Evolutionary conservation across 2,329 filamentous ascomycete genomes (phyloP).

Genomic region (Aspergillus neotritici): DNA sequence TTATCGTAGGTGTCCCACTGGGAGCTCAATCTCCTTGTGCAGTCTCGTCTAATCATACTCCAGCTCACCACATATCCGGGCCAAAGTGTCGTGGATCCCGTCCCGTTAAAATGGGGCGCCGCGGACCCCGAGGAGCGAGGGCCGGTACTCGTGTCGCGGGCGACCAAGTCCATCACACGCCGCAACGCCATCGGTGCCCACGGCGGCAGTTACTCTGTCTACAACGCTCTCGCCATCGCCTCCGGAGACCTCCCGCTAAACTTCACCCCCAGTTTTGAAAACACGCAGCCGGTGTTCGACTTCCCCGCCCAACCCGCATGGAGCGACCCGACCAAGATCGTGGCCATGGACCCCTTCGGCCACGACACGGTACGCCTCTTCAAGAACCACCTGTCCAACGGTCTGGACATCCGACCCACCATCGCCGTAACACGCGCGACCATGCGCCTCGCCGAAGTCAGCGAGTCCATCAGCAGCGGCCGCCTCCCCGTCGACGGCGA

Average conservation of each 20-base stretch:
- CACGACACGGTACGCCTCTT: slow-evolving; percentile 73
- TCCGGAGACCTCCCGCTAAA: slow-evolving; percentile 78
- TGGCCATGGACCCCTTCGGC: slow-evolving; percentile 88
- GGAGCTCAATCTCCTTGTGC: neutral
- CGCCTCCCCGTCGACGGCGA: slow-evolving; percentile 73
- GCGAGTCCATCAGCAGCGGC: slow-evolving; percentile 73
- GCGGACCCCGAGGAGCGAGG: slow-evolving; percentile 66
- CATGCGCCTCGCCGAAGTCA: slow-evolving; percentile 86
- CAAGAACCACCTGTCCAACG: slow-evolving; percentile 67
- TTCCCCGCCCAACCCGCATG: slow-evolving; percentile 84
- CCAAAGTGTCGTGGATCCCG: slow-evolving; percentile 81
- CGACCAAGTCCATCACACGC: slow-evolving; percentile 14
- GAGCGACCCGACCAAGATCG: slow-evolving; percentile 82
- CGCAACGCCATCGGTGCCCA: slow-evolving; percentile 56
- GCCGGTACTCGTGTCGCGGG: slow-evolving; percentile 67
- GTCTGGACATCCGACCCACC: slow-evolving; percentile 67
- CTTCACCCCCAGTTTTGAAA: slow-evolving; percentile 68
- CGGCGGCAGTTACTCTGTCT: slow-evolving; percentile 87
- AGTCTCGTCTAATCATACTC: neutral
- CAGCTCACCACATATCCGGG: slow-evolving; percentile 73
- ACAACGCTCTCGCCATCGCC: slow-evolving; percentile 83
- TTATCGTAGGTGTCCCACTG: slow-evolving; percentile 4
- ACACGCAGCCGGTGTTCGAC: slow-evolving; percentile 80
- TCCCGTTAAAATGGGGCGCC: slow-evolving; percentile 79
- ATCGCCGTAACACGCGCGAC: slow-evolving; percentile 85